Evolutionary conservation across 495 filamentous ascomycete genomes (phyloP).

Genomic region (Aspergillus cristatus): DNA sequence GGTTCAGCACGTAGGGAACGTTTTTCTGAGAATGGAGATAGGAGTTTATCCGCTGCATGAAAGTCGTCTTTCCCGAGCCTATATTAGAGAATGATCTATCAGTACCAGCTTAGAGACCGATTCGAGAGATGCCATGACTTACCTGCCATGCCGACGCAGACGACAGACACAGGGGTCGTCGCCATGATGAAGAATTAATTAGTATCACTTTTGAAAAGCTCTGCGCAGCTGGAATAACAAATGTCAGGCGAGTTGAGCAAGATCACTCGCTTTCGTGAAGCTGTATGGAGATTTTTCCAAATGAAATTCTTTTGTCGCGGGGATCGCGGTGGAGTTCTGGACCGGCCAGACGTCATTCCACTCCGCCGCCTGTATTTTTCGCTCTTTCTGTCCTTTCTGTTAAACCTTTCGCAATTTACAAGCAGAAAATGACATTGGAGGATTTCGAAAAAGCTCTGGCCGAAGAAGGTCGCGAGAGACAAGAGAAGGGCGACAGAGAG

Average conservation of each 20-base stretch:
- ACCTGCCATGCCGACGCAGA: constrained; percentile 97
- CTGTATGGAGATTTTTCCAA: constrained; percentile 15
- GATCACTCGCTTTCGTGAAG: constrained; percentile 2
- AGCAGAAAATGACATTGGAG: constrained; percentile 39
- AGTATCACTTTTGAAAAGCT: background rate
- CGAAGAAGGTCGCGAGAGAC: constrained; percentile 30
- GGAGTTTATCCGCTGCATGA: constrained; percentile 95
- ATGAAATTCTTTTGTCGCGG: constrained; percentile 27
- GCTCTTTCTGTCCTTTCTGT: constrained; percentile 7
- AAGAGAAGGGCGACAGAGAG: constrained; percentile 27
- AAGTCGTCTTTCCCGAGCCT: constrained; percentile 96
- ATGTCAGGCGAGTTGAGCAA: no score
- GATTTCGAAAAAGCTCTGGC: constrained; percentile 45
- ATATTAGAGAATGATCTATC: constrained; percentile 2
- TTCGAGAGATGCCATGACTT: constrained; percentile 8
- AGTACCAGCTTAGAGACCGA: background rate
- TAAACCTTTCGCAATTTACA: background rate
- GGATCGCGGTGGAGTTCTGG: constrained; percentile 26
- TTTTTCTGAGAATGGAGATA: constrained; percentile 67
- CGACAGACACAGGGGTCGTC: constrained; percentile 58
- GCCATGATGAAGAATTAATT: constrained; percentile 24
- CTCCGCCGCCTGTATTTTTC: constrained; percentile 10
- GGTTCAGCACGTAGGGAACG: constrained; percentile 89
- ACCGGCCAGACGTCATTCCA: constrained; percentile 29
- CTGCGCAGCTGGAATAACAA: no score